phyloP scores from a whole-genome alignment of 106 monocot species.

The Amphibolis antarctica region DNA sequence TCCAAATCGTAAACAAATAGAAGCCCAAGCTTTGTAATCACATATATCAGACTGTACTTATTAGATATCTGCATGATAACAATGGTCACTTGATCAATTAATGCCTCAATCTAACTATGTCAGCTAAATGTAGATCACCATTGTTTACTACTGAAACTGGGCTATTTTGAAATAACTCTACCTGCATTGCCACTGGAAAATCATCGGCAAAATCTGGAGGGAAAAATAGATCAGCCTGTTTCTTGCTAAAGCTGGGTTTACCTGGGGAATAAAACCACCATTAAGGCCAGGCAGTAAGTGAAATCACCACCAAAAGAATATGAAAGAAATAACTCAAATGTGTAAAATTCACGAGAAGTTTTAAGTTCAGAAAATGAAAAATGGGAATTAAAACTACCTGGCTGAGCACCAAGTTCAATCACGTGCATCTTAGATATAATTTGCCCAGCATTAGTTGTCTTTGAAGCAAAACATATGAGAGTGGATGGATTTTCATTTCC shows the following conservation, averaged over 20 bases:
- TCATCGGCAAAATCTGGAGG: conserved; percentile 98
- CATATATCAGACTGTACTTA: conserved; percentile 86
- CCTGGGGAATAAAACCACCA: conserved; percentile 42
- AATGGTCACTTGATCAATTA: background rate
- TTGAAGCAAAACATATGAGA: conserved; percentile 93
- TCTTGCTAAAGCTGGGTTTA: conserved; percentile 89
- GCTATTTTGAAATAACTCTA: conserved; percentile 1
- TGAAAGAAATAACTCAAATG: too few species aligned
- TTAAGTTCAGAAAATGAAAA: too few species aligned
- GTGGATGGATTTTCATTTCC: conserved; percentile 80
- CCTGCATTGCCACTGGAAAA: conserved; percentile 99
- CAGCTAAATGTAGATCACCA: background rate
- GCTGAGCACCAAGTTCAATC: conserved; percentile 98
- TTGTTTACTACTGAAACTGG: background rate
- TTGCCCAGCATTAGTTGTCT: conserved; percentile 84
- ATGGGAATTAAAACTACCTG: too few species aligned
- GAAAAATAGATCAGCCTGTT: conserved; percentile 97
- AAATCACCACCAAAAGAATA: too few species aligned
- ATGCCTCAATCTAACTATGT: too few species aligned
- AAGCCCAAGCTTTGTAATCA: conserved; percentile 94
- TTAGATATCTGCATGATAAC: conserved; percentile 63
- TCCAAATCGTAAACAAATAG: conserved; percentile 98
- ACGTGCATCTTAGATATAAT: conserved; percentile 92
- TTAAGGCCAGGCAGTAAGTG: too few species aligned
- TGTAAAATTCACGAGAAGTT: too few species aligned